Evolutionary conservation across 176 grass and related monocot genomes (phyloP).

Genomic region (Calamus simplicifolius): DNA sequence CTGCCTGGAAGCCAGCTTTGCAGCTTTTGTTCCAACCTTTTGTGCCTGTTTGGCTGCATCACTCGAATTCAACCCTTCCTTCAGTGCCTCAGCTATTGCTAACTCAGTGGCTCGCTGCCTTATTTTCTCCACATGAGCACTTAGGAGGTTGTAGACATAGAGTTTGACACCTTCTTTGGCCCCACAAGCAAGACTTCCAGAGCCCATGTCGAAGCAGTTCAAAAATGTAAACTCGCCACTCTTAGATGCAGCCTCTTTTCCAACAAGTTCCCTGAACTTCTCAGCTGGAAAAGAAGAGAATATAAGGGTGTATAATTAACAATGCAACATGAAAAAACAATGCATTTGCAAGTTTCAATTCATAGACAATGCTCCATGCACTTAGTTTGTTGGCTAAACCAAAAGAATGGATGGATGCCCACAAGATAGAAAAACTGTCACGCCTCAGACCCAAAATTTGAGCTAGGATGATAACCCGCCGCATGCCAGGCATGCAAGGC

Average conservation of each 20-base stretch:
- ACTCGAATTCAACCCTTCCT: slow-evolving; percentile 32
- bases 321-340: no score
- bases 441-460: no score
- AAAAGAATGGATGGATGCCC: no score
- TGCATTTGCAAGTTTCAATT: no score
- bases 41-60: slow-evolving; percentile 85
- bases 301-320: no score
- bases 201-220: slow-evolving; percentile 93
- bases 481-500: no score
- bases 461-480: no score
- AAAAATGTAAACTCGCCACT: slow-evolving; percentile 94
- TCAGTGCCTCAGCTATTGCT: slow-evolving; percentile 60
- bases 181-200: slow-evolving; percentile 69
- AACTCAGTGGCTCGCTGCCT: slow-evolving; percentile 51
- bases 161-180: slow-evolving; percentile 85
- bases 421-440: no score
- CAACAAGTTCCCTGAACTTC: slow-evolving; percentile 88
- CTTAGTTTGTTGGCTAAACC: no score
- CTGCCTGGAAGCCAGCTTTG: slow-evolving; percentile 73
- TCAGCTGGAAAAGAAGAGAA: slow-evolving; percentile 57
- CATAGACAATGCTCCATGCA: no score
- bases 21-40: slow-evolving; percentile 66
- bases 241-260: slow-evolving; percentile 82
- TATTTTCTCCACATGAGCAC: slow-evolving; percentile 52
- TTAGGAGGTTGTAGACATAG: slow-evolving; percentile 77